Evolutionary conservation across 2,329 filamentous ascomycete genomes (phyloP), one percentile per base, ranked within the genome.

Genomic region (Macroventuria anomochaeta): DNA sequence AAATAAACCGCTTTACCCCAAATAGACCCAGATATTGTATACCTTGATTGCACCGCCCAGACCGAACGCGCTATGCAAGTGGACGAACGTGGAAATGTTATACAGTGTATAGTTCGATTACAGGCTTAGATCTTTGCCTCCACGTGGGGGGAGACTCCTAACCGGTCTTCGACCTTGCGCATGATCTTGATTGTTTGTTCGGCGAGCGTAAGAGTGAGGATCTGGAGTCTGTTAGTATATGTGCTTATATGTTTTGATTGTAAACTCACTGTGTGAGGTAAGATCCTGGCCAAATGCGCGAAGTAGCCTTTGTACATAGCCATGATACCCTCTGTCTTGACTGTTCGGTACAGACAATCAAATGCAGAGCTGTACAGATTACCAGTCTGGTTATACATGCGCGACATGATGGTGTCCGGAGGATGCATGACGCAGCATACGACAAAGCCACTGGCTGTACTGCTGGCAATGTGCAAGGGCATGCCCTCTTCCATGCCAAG

Each of bases 401-500:
- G 89, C 58, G 91, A 95, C 95, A 99, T 99, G 77, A 99, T 90
- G 5, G 95, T 99, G 75, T 99, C 95, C 84, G 95, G 95, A 47
- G 95, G 95, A 71, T 99, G 95, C 95, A 99, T 99, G 60, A 97
- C 88, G 65, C 90, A 91, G 79, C 95, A 99, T 15, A 99, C 95
- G 11, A 96, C 95, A 69, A 99, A 96, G 0, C 95, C 95, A 68
- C 91, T 96, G 31, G 86, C 87, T 4, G 93, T 88, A 66, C 92
- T 96, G 75, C 91, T 96, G 31, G 91, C 84, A 62, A 99, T 80
- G 75, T 99, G 95, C 68, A 99, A 79, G 37, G 89, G 88, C 31
- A 91, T 90, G 1, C 95, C 93, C 71, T 99, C 95, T 69, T 95
- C 81, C 88, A 97, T 92, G 38, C 88, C 91, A 47, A 93, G 77